Conservation (phyloP, 164 flowering plant species). For the Chimonanthus salicifolius region DNA sequence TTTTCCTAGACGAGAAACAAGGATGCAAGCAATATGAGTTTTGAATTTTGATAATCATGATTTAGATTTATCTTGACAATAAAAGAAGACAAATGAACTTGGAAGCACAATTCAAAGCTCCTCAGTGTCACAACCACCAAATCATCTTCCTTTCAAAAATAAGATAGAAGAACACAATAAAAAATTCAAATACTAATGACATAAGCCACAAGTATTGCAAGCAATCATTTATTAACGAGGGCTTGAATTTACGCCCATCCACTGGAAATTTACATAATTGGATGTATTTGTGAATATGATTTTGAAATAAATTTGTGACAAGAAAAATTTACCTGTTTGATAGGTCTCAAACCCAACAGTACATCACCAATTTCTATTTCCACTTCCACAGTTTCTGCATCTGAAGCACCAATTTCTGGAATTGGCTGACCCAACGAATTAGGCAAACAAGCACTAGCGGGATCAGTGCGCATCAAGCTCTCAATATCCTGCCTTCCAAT, state of each 20-base stretch:
- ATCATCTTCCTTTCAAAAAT: neutral
- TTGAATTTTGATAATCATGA: no score
- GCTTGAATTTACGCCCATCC: no score
- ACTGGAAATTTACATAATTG: neutral
- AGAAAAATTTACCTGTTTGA: conserved; percentile 67
- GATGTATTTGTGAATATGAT: neutral
- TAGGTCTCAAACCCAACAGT: conserved; percentile 68
- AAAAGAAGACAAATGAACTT: no score
- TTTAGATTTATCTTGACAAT: no score
- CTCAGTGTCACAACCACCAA: no score
- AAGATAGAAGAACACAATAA: neutral
- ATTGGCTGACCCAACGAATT: conserved; percentile 41
- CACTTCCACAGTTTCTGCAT: conserved; percentile 55
- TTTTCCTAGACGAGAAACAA: conserved; percentile 60
- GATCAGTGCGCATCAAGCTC: conserved; percentile 79
- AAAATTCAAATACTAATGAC: neutral
- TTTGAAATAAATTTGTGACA: neutral
- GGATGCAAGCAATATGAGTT: neutral
- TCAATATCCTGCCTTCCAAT: conserved; percentile 97
- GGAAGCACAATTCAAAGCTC: no score
- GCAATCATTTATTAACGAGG: no score
- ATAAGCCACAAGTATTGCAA: no score
- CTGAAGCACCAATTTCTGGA: conserved; percentile 30
- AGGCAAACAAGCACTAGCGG: conserved; percentile 73
- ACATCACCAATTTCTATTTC: conserved; percentile 72